phyloP scores from a whole-genome alignment of 441 rosid genomes.

The Kokia cookei region DNA sequence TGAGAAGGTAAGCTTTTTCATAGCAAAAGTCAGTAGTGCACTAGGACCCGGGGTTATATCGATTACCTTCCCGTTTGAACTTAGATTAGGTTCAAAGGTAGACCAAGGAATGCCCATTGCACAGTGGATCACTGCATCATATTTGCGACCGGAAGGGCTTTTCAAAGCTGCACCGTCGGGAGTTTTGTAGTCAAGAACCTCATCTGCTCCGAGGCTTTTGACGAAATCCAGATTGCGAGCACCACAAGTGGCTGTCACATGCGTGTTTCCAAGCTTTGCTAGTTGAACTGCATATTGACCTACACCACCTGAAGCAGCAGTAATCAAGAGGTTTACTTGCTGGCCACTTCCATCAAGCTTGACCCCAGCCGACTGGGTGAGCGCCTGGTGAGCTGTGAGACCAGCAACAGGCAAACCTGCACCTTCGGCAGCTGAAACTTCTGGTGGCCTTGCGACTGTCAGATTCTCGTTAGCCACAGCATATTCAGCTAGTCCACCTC shows the following conservation, averaged over 20 bases:
- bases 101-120: conserved; percentile 59
- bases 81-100: conserved; percentile 48
- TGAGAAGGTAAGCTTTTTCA: conserved; percentile 55
- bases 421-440: conserved; percentile 67
- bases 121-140: conserved; percentile 68
- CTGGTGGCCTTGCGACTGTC: conserved; percentile 55
- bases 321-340: conserved; percentile 52
- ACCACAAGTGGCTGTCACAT: conserved; percentile 79
- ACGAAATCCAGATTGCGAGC: conserved; percentile 61
- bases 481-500: conserved; percentile 71
- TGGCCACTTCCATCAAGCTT: conserved; percentile 56
- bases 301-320: conserved; percentile 84
- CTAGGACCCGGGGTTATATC: conserved; percentile 55
- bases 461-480: conserved; percentile 52
- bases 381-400: conserved; percentile 61
- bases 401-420: conserved; percentile 65
- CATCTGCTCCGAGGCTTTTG: conserved; percentile 69
- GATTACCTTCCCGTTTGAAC: conserved; percentile 52
- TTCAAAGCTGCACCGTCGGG: conserved; percentile 61
- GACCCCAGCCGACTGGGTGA: conserved; percentile 51
- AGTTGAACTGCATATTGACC: conserved; percentile 78
- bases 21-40: conserved; percentile 38
- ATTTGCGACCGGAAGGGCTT: conserved; percentile 67
- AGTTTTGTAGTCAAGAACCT: conserved; percentile 71
- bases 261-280: conserved; percentile 70